Evolutionary conservation across 306 rosid species (phyloP).

Genomic region (Styphnolobium japonicum): DNA sequence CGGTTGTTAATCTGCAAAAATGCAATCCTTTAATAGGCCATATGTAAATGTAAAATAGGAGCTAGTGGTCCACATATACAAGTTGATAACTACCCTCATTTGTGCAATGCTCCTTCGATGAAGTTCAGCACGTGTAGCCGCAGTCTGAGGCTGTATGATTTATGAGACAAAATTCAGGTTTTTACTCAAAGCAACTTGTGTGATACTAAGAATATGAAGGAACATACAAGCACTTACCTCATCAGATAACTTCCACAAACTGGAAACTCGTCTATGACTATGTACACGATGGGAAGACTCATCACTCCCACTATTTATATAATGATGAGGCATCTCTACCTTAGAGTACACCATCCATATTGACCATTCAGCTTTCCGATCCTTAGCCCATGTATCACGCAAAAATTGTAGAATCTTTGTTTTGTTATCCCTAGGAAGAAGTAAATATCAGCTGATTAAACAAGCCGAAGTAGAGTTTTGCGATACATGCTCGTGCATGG

Average conservation of each 20-base stretch:
- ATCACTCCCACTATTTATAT: constrained; percentile 49
- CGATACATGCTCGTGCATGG: not conserved
- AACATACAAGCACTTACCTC: constrained; percentile 53
- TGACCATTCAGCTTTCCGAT: constrained; percentile 84
- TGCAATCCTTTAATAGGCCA: constrained; percentile 8
- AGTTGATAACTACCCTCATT: constrained; percentile 59
- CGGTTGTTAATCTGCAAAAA: constrained; percentile 68
- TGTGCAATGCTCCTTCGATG: constrained; percentile 82
- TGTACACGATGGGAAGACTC: constrained; percentile 50
- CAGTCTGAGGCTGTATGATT: constrained; percentile 58
- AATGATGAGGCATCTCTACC: constrained; percentile 90
- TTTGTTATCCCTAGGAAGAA: constrained; percentile 60
- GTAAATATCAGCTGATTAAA: constrained; percentile 25
- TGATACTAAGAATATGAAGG: not conserved
- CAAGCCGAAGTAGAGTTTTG: not conserved
- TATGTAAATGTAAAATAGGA: constrained; percentile 3
- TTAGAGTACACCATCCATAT: constrained; percentile 92
- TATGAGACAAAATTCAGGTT: constrained; percentile 4
- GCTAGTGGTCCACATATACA: not conserved
- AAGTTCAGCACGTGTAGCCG: constrained; percentile 79
- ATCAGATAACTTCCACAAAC: constrained; percentile 56
- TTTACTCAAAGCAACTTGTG: not conserved
- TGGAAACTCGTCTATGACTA: constrained; percentile 64
- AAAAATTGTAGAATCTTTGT: constrained; percentile 59
- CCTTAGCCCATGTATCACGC: constrained; percentile 69